Base-by-base conservation (phyloP, 805 yeast genomes). In the Myxozyma monticola region DNA sequence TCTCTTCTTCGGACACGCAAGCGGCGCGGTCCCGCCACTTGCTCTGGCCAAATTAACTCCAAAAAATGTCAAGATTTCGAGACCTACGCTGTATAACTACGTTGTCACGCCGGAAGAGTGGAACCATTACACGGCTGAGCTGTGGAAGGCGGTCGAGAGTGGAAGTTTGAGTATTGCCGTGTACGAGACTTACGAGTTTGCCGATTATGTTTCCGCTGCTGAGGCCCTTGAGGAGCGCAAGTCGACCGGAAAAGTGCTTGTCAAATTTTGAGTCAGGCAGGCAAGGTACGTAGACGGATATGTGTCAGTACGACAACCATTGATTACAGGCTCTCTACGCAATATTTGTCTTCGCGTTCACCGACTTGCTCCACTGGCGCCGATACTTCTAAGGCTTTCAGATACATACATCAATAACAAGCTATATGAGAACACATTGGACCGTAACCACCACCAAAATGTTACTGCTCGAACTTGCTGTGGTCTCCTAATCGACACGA, bases 1-100 rank as follows among this genome's bases (percentile, higher is more conserved):
- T 50, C 81, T 88, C 26, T 76, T 85, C 26, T 88, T 72, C 62
- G 98, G 98, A 52, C 88, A 88, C 62, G 84, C 96, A 6, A 83
- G 90, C 4, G 98, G 98, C 15, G 71, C 81, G 1, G 88, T 88
- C 26, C 82, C 86, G 0, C 91, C 95, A 36, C 48, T 62, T 26
- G 60, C 55, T 29, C 12, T 60, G 9, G n/a, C 31, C 1, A 66
- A 73, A 40, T 71, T 89, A 48, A 57, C 81, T 0, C 65, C 83
- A 2, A 86, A 85, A 69, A 86, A 85, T 63, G 58, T 86, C 45
- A 80, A 76, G 57, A 57, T 87, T 29, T 39, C 71, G 29, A 78
- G 96, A 66, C 95, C 96, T n/a, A 66, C 66, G 18, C 61, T 85
- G 21, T 71, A 64, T 51, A 75, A 70, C 14, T 87, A 85, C 68